Evolutionary conservation across 2,329 filamentous ascomycete species (phyloP).

Genomic region (Apiospora malaysiana): DNA sequence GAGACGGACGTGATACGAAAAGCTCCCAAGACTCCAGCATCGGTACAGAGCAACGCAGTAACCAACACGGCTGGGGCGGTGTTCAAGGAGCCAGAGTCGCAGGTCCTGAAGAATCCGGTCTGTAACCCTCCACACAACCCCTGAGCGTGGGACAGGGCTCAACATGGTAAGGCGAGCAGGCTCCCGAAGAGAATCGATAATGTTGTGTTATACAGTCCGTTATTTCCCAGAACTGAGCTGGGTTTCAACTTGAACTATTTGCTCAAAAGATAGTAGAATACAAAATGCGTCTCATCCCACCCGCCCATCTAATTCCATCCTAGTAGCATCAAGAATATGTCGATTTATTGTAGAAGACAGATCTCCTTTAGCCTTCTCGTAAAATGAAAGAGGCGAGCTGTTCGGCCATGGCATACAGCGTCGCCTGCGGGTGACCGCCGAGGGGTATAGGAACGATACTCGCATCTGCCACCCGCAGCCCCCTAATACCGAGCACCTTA

Average conservation of each 20-base stretch:
- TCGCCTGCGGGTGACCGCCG: slow-evolving; percentile 30
- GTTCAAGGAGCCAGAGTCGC: not conserved
- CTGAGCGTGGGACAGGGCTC: not conserved
- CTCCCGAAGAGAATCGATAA: too few species aligned
- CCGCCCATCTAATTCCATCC: too few species aligned
- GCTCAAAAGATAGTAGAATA: too few species aligned
- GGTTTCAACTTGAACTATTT: too few species aligned
- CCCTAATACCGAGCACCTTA: slow-evolving; percentile 28
- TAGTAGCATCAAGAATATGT: too few species aligned
- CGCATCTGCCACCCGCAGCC: slow-evolving; percentile 30
- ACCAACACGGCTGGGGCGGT: not conserved
- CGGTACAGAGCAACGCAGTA: not conserved
- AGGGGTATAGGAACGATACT: slow-evolving; percentile 27
- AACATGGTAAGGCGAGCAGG: too few species aligned
- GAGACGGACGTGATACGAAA: not conserved
- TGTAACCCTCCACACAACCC: not conserved
- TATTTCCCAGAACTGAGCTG: too few species aligned
- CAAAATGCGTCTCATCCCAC: too few species aligned
- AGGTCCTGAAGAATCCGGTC: not conserved
- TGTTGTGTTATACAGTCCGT: too few species aligned
- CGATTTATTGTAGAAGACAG: too few species aligned
- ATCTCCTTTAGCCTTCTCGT: not conserved
- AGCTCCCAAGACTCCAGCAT: not conserved
- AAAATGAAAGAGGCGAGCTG: slow-evolving; percentile 3
- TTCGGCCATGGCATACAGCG: slow-evolving; percentile 28